Evolutionary conservation across 139 green algal species (phyloP).

Genomic region (Coccomyxa sp.): DNA sequence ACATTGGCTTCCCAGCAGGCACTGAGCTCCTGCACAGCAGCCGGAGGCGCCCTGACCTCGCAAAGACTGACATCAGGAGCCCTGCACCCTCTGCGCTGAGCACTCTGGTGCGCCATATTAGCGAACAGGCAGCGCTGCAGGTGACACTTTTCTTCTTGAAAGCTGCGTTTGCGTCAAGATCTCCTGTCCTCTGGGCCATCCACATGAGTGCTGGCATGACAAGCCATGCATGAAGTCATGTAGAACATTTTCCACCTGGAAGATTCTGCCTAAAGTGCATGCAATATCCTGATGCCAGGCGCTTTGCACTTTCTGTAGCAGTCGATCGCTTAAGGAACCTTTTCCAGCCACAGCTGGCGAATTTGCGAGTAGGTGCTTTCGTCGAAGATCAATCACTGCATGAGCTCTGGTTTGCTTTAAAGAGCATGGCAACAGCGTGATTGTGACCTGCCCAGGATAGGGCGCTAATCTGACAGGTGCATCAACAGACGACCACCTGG

Average conservation of each 20-base stretch:
- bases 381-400: neutral
- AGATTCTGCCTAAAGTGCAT: too few relatives aligned
- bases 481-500: neutral
- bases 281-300: too few relatives aligned
- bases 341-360: too few relatives aligned
- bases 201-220: too few relatives aligned
- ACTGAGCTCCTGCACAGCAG: neutral
- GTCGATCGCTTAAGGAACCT: too few relatives aligned
- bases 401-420: neutral
- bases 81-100: neutral
- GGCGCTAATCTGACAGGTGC: too few relatives aligned
- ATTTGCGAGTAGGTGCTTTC: too few relatives aligned
- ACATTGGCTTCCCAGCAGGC: constrained; percentile 1
- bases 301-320: too few relatives aligned
- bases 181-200: neutral
- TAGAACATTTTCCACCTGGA: too few relatives aligned
- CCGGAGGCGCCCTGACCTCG: too few relatives aligned
- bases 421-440: neutral
- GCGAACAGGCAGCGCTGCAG: neutral
- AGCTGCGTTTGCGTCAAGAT: neutral
- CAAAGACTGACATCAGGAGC: too few relatives aligned
- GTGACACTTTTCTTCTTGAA: neutral
- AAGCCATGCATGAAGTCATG: too few relatives aligned
- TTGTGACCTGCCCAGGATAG: neutral
- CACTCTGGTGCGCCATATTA: neutral